Conservation (phyloP, 2,329 filamentous ascomycete genomes). For the Tolypocladium capitatum region DNA sequence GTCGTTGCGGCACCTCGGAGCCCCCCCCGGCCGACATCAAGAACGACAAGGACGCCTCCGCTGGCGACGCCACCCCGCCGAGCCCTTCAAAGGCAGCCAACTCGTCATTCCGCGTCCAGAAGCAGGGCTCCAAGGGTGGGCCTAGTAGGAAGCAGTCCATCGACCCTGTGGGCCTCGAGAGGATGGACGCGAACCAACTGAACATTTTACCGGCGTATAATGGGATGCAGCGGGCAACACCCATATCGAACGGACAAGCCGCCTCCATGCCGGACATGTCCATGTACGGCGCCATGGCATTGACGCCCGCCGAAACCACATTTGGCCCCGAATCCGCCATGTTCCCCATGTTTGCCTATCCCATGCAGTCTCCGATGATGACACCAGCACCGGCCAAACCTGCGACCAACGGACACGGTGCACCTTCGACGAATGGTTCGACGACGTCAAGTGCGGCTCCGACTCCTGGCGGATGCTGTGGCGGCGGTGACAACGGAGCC, state of each 20-base stretch:
- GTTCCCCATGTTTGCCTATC: conserved; percentile 20
- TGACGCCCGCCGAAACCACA: conserved; percentile 12
- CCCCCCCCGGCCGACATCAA: conserved; percentile 10
- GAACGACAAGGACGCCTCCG: conserved; percentile 12
- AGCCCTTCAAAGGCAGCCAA: conserved; percentile 17
- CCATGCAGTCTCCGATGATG: conserved; percentile 13
- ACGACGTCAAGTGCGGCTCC: not conserved
- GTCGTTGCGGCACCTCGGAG: conserved; percentile 31
- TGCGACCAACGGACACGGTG: conserved; percentile 9
- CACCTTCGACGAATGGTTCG: conserved; percentile 9
- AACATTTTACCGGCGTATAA: conserved; percentile 30
- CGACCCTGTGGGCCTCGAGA: conserved; percentile 32
- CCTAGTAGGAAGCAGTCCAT: conserved; percentile 33
- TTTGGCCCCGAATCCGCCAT: conserved; percentile 13
- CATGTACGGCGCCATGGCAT: conserved; percentile 15
- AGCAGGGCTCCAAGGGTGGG: conserved; percentile 22
- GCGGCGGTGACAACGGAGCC: conserved; percentile 6
- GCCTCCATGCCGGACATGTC: conserved; percentile 10
- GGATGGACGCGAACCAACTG: conserved; percentile 39
- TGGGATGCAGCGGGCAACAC: conserved; percentile 12
- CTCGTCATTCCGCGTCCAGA: conserved; percentile 31
- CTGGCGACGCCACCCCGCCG: conserved; percentile 12
- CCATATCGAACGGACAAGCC: conserved; percentile 8
- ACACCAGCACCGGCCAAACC: conserved; percentile 6
- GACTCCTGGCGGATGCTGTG: conserved; percentile 9